A percentile compares a stretch with the other conserved stretches of the same genome.
phyloP scores from a whole-genome alignment of 2,329 filamentous ascomycete species.

The Ascochyta lentis region DNA sequence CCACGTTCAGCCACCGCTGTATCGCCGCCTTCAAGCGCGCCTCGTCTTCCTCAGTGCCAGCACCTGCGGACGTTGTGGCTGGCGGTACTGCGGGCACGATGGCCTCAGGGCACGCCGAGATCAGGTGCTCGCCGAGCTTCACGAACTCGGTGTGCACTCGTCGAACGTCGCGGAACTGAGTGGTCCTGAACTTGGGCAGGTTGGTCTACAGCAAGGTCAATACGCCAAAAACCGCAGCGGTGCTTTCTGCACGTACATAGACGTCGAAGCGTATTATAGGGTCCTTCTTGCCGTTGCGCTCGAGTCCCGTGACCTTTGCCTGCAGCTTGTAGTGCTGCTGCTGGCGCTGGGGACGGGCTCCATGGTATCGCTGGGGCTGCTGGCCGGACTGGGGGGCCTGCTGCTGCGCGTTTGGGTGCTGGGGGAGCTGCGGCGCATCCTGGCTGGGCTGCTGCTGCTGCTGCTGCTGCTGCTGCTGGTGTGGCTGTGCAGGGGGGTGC shows the following conservation, averaged over 20 bases:
- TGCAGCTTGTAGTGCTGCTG: slow-evolving; percentile 83
- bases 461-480: slow-evolving; percentile 43
- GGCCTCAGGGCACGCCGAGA: slow-evolving; percentile 96
- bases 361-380: slow-evolving; percentile 56
- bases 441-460: slow-evolving; percentile 46
- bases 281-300: slow-evolving; percentile 93
- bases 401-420: slow-evolving; percentile 46
- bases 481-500: slow-evolving; percentile 39
- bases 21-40: slow-evolving; percentile 83
- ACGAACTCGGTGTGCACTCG: slow-evolving; percentile 94
- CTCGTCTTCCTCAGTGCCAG: slow-evolving; percentile 96
- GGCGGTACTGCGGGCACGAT: slow-evolving; percentile 93
- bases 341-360: slow-evolving; percentile 51
- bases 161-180: slow-evolving; percentile 96
- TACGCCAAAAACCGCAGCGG: not conserved
- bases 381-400: slow-evolving; percentile 50
- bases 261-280: slow-evolving; percentile 95
- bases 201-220: slow-evolving; percentile 73
- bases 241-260: slow-evolving; percentile 69
- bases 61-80: slow-evolving; percentile 91
- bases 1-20: slow-evolving; percentile 93
- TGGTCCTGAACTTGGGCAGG: slow-evolving; percentile 96
- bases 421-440: slow-evolving; percentile 34
- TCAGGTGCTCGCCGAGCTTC: slow-evolving; percentile 94
- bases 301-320: slow-evolving; percentile 91